Base-by-base conservation (phyloP, 2,329 filamentous ascomycete species). In the Pochonia chlamydosporia region DNA sequence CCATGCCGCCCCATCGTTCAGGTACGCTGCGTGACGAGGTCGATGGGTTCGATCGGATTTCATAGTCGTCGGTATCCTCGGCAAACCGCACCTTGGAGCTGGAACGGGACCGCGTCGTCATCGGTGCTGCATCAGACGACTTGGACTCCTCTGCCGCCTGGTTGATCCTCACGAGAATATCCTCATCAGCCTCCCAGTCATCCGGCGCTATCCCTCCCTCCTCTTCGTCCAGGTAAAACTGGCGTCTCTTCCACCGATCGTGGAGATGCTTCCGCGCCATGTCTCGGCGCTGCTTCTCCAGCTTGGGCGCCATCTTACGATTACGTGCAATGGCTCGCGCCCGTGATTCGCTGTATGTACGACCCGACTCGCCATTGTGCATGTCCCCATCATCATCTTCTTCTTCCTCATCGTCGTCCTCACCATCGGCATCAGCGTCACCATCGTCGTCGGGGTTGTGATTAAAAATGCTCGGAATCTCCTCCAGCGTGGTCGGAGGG, bases 151-250 rank as follows among this genome's bases (percentile, higher is more conserved):
- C 59, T 3, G 61, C 56, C 21, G 51, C 53, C 30, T 49, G 48
- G 31, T 54, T 55, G 39, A 61, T 53, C 10, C 67, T 65, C 14
- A 60, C 65, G 1, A 79, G 63, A 10, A 83, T 64, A 53, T 84
- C 82, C 36, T 85, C 75, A 13, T 79, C 75, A 5, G 78, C 73
- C 20, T 76, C 71, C 72, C 84, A 90, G 23, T 79, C 81, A 6
- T 77, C 71, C 0, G 85, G 85, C 2, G 79, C 72, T n/a, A 65
- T 62, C 9, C 79, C 77, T 3, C 89, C 89, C 63, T 95, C 89
- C 68, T 95, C 89, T 63, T 90, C 85, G 49, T 95, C 89, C 1
- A 89, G 77, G 58, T 93, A 95, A 57, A 93, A 95, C 33, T 84
- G 81, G 40, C 89, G 76, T 49, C 86, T 77, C 57, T 79, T 79